Percentiles rank a stretch among this genome's conserved stretches.
These are phyloP conservation scores for Crithidia mellificae DNA, from an alignment of 208 protist species.

Conservation along the genomic window DNA sequence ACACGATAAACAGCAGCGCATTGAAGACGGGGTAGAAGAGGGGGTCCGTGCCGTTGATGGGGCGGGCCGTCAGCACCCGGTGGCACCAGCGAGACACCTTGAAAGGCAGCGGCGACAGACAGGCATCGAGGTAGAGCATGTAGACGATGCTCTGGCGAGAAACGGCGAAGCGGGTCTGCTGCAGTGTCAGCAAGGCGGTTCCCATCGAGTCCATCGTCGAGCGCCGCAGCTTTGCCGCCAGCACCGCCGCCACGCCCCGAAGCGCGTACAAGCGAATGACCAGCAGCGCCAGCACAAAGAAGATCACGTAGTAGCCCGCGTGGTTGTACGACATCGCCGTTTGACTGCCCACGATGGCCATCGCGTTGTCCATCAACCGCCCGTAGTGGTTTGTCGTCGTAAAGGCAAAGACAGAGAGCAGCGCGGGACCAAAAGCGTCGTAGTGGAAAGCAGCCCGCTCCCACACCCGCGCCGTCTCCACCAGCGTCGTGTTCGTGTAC, in stretches of 20 bases:
- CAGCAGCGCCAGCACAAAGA: conserved; percentile 40
- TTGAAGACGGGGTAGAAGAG: conserved; percentile 15
- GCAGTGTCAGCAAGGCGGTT: conserved; percentile 9
- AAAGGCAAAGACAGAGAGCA: conserved; percentile 65
- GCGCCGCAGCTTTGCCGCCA: conserved; percentile 31
- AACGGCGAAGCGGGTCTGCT: conserved; percentile 22
- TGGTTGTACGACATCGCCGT: conserved; percentile 21
- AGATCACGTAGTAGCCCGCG: conserved; percentile 42
- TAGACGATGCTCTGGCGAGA: conserved; percentile 23
- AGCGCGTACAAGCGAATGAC: conserved; percentile 44
- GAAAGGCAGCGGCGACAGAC: conserved; percentile 11
- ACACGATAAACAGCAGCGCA: conserved; percentile 31
- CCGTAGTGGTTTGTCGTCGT: conserved; percentile 54
- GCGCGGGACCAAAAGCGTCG: conserved; percentile 55
- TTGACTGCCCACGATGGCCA: conserved; percentile 30
- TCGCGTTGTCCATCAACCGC: conserved; percentile 48
- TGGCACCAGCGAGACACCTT: conserved; percentile 22
- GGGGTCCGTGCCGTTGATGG: conserved; percentile 2
- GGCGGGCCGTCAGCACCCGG: conserved; percentile 21
- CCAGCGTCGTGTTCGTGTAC: conserved; percentile 6
- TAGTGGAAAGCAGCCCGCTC: conserved; percentile 36
- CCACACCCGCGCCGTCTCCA: conserved; percentile 25
- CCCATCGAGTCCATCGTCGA: conserved; percentile 7
- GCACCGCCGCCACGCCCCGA: conserved; percentile 31
- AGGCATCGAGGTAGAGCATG: conserved; percentile 19